These are phyloP conservation scores for Erodium trifolium DNA, from an alignment of 441 rosid genomes.

Conservation along the genomic window DNA sequence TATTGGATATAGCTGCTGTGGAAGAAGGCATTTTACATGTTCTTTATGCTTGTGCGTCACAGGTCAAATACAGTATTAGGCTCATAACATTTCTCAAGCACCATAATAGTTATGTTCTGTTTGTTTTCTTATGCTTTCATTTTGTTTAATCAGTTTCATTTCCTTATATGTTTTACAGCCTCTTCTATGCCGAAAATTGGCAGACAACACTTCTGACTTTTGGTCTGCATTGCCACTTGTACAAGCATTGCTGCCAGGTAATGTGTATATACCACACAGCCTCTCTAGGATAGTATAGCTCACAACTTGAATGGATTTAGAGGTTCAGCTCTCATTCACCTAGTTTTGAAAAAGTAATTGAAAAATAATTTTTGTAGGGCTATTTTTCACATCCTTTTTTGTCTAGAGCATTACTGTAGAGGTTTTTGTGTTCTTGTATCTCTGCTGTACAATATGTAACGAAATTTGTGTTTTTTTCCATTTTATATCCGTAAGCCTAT, in stretches of 20 bases:
- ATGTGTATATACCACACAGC: constrained; percentile 15
- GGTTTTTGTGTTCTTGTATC: neutral
- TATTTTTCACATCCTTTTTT: neutral
- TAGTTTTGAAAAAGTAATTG: neutral
- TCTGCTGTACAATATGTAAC: neutral
- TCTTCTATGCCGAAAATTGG: constrained; percentile 55
- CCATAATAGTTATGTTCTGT: constrained; percentile 14
- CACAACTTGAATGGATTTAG: constrained; percentile 14
- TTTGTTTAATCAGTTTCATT: constrained; percentile 21
- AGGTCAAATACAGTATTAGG: constrained; percentile 51
- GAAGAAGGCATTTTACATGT: constrained; percentile 87
- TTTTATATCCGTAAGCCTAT: constrained; percentile 6
- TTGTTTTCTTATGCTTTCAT: constrained; percentile 16
- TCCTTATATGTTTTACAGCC: constrained; percentile 41
- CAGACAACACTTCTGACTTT: constrained; percentile 48
- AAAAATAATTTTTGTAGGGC: neutral
- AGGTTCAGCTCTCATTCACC: constrained; percentile 9
- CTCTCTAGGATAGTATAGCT: constrained; percentile 15
- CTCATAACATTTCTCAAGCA: constrained; percentile 16
- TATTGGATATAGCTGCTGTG: constrained; percentile 61
- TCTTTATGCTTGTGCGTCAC: constrained; percentile 85
- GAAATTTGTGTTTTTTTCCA: neutral
- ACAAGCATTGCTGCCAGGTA: constrained; percentile 82
- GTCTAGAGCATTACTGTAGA: neutral
- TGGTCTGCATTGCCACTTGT: constrained; percentile 77